Conservation (phyloP, 768 basidiomycete species). For the Suillus discolor region DNA sequence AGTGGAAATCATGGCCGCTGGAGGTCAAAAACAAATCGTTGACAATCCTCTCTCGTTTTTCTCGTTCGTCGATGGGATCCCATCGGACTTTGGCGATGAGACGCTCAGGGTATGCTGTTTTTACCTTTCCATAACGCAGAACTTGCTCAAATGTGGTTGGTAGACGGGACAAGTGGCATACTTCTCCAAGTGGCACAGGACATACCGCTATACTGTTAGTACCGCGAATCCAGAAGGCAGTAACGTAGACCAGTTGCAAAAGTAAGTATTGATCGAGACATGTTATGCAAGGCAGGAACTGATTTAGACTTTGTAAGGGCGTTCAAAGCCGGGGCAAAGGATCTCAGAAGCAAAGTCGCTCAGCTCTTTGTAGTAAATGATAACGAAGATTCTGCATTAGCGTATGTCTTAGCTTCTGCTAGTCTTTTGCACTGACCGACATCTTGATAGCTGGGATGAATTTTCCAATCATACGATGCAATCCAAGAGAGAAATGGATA, state of each 20-base stretch:
- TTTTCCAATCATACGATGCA: conserved; percentile 27
- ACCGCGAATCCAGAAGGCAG: conserved; percentile 15
- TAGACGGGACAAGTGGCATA: conserved; percentile 20
- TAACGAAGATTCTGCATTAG: conserved; percentile 11
- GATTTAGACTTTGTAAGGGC: conserved; percentile 11
- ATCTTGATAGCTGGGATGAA: conserved; percentile 26
- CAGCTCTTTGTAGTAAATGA: conserved; percentile 23
- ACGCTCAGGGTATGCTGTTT: conserved; percentile 9
- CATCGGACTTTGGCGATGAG: conserved; percentile 21
- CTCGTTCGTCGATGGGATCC: conserved; percentile 16
- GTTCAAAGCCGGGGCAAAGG: conserved; percentile 18
- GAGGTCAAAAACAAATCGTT: conserved; percentile 15
- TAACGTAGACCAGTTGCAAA: conserved; percentile 17
- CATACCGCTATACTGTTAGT: conserved; percentile 20
- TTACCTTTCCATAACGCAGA: neutral
- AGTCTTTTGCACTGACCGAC: conserved; percentile 1
- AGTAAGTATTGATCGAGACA: conserved; percentile 13
- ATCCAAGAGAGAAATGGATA: conserved; percentile 18
- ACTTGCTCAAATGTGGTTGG: neutral
- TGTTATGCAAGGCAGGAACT: neutral
- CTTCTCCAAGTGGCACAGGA: conserved; percentile 21
- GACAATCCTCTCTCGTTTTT: conserved; percentile 24
- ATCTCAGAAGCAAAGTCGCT: conserved; percentile 18
- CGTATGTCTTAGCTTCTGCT: conserved; percentile 10
- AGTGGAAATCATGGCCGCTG: conserved; percentile 13